phyloP scores from a whole-genome alignment of 768 basidiomycete species.

The Sporobolomyces phaffii region DNA sequence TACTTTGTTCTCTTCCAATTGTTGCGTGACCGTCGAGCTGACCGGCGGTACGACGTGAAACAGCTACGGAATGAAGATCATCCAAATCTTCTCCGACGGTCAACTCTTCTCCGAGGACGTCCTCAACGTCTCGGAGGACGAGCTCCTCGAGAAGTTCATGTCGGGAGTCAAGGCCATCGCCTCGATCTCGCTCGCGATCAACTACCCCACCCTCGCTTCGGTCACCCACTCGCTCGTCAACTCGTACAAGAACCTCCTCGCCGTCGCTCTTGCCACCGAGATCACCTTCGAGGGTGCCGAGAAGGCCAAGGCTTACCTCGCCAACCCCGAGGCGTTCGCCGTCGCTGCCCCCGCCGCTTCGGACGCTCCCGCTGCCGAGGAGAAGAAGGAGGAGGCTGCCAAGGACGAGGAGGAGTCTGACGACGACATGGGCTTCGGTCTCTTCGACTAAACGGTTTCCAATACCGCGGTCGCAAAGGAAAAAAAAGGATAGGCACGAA shows the following conservation, averaged over 20 bases:
- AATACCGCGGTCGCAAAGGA: neutral
- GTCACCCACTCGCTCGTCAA: constrained; percentile 93
- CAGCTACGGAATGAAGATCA: constrained; percentile 98
- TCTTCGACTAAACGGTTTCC: constrained; percentile 26
- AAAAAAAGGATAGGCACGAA: neutral
- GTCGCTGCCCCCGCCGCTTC: constrained; percentile 64
- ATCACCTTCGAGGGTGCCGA: constrained; percentile 90
- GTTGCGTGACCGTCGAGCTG: neutral
- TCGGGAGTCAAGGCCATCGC: constrained; percentile 92
- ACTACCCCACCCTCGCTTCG: constrained; percentile 93
- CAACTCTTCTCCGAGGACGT: constrained; percentile 83
- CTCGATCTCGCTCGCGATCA: constrained; percentile 86
- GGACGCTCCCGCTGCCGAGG: constrained; percentile 46
- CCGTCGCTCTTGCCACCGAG: constrained; percentile 59
- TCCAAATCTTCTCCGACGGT: constrained; percentile 92
- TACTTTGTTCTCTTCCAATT: neutral
- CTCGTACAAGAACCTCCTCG: constrained; percentile 96
- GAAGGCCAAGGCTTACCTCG: constrained; percentile 96
- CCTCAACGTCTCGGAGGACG: constrained; percentile 85
- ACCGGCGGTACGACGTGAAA: constrained; percentile 52
- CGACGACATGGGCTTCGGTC: constrained; percentile 76
- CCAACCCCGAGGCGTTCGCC: constrained; percentile 97
- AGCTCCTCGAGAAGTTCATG: constrained; percentile 85
- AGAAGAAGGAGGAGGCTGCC: constrained; percentile 56
- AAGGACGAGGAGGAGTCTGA: constrained; percentile 74